Evolutionary conservation across 805 yeast species (phyloP).

Genomic region (Spathaspora sp.): DNA sequence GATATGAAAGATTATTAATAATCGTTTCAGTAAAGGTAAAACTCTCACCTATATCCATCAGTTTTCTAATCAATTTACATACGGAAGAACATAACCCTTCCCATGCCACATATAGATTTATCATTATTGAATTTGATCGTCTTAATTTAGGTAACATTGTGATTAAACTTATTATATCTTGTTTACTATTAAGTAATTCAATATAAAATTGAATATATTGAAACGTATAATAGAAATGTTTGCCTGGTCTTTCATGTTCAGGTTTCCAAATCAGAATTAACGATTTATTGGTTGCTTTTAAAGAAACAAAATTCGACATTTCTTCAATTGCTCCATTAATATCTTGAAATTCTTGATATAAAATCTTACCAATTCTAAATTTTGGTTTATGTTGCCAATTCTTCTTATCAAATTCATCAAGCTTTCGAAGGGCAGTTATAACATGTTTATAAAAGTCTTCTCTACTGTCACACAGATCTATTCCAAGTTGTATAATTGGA

Average conservation of each 20-base stretch:
- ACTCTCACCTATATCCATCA: constrained; percentile 38
- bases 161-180: constrained; percentile 58
- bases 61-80: constrained; percentile 48
- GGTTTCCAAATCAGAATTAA: constrained; percentile 92
- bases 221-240: constrained; percentile 75
- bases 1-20: constrained; percentile 42
- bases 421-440: constrained; percentile 42
- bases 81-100: constrained; percentile 52
- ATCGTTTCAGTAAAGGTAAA: constrained; percentile 49
- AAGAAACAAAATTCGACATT: constrained; percentile 58
- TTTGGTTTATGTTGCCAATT: constrained; percentile 91
- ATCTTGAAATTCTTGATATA: constrained; percentile 52
- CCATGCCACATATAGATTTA: constrained; percentile 62
- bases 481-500: constrained; percentile 15
- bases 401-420: constrained; percentile 64
- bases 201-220: constrained; percentile 66
- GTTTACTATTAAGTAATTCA: constrained; percentile 46
- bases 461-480: constrained; percentile 6
- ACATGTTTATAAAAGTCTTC: constrained; percentile 35
- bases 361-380: constrained; percentile 64
- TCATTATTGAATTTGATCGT: constrained; percentile 73
- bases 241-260: constrained; percentile 87
- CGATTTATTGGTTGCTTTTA: constrained; percentile 65
- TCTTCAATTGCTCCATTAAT: constrained; percentile 55
- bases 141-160: constrained; percentile 71